Percentiles rank a stretch among this genome's conserved stretches.
phyloP scores from a whole-genome alignment of 495 filamentous ascomycete species.

The Hyphodiscus hymeniophilus region DNA sequence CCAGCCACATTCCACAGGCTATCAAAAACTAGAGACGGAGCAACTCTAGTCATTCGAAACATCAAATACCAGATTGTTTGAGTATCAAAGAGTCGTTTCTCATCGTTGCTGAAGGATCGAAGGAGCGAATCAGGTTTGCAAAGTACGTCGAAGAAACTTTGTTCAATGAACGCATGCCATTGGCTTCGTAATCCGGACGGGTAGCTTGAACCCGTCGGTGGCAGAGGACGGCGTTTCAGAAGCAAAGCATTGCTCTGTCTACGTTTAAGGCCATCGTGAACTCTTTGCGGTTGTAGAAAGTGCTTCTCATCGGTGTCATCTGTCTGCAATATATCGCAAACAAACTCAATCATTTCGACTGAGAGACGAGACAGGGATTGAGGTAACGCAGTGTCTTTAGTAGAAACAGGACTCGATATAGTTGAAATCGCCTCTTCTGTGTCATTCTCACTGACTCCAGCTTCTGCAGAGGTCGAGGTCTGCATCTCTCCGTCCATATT shows the following conservation, averaged over 20 bases:
- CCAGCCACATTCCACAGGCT: slow-evolving; percentile 71
- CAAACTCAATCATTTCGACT: slow-evolving; percentile 39
- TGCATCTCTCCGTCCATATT: not conserved
- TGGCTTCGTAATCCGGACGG: slow-evolving; percentile 23
- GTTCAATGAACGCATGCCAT: slow-evolving; percentile 56
- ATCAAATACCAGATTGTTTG: slow-evolving; percentile 45
- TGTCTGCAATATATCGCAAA: slow-evolving; percentile 43
- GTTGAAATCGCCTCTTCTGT: not conserved
- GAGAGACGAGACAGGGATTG: slow-evolving; percentile 25
- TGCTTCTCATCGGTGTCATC: slow-evolving; percentile 41
- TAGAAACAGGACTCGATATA: not conserved
- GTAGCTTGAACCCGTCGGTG: not conserved
- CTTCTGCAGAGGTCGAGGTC: not conserved
- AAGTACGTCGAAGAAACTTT: slow-evolving; percentile 67
- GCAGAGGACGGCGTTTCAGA: not conserved
- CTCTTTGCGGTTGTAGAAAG: slow-evolving; percentile 31
- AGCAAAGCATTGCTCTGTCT: not conserved
- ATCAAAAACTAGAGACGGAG: slow-evolving; percentile 54
- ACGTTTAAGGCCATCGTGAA: slow-evolving; percentile 24
- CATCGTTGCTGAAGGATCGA: slow-evolving; percentile 51
- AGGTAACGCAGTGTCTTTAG: slow-evolving; percentile 1
- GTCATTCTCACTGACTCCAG: not conserved
- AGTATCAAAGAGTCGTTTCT: slow-evolving; percentile 35
- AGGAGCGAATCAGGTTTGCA: slow-evolving; percentile 57
- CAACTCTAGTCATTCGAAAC: slow-evolving; percentile 40